Conservation (phyloP, 1,139 yeast species). For the Geotrichum reessii region DNA sequence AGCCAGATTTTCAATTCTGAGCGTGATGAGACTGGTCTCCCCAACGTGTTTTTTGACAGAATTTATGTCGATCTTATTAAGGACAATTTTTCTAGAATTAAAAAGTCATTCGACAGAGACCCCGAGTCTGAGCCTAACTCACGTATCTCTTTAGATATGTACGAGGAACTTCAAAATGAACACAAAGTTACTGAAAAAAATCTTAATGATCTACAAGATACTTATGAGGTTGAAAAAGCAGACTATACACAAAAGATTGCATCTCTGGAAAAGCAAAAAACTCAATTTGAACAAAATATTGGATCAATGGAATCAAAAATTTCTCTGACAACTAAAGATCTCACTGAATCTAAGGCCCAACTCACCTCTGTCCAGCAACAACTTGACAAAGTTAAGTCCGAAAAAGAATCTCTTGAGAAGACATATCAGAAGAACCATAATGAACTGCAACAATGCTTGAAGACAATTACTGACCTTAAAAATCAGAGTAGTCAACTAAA, state of each 20-base stretch:
- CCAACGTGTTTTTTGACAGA: conserved; percentile 68
- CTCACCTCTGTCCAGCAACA: conserved; percentile 19
- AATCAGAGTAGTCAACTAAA: conserved; percentile 37
- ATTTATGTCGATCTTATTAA: conserved; percentile 60
- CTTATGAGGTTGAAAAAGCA: conserved; percentile 21
- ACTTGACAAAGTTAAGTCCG: conserved; percentile 14
- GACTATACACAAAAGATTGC: conserved; percentile 22
- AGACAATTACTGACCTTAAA: conserved; percentile 28
- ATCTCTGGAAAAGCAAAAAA: conserved; percentile 23
- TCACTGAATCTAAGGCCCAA: conserved; percentile 14
- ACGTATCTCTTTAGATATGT: conserved; percentile 61
- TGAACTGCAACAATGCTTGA: conserved; percentile 22
- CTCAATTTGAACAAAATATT: conserved; percentile 19
- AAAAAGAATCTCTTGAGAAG: conserved; percentile 19
- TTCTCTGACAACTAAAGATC: conserved; percentile 17
- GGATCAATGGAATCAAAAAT: conserved; percentile 18
- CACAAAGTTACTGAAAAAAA: conserved; percentile 38
- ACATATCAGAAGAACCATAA: conserved; percentile 18
- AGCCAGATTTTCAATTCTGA: conserved; percentile 42
- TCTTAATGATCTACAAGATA: conserved; percentile 26
- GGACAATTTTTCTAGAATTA: conserved; percentile 65
- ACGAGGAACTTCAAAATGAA: conserved; percentile 54
- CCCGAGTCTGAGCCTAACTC: conserved; percentile 68
- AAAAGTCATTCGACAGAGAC: conserved; percentile 64
- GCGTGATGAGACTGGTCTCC: conserved; percentile 79